These are phyloP conservation scores for Diddensiella transvaalensis DNA, from an alignment of 805 yeast genomes.

Conservation along the genomic window DNA sequence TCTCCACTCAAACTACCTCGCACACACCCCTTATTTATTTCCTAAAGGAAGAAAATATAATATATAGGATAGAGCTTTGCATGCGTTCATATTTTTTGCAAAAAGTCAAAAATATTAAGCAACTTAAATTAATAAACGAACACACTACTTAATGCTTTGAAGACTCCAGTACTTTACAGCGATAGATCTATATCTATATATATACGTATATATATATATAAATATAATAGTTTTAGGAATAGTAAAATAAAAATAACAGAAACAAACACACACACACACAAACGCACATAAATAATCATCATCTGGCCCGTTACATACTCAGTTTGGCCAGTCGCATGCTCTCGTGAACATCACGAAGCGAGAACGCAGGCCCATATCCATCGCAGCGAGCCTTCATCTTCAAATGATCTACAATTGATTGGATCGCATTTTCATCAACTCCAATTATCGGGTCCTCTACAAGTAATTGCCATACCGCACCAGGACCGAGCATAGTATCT, in stretches of 20 bases:
- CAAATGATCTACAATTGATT: constrained; percentile 53
- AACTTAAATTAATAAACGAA: too few relatives aligned
- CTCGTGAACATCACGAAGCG: constrained; percentile 21
- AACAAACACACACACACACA: neutral
- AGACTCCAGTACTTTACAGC: neutral
- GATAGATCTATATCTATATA: too few relatives aligned
- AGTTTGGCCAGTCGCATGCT: constrained; percentile 21
- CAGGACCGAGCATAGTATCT: constrained; percentile 56
- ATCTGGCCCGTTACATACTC: neutral
- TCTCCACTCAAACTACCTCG: constrained; percentile 1
- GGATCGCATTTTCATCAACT: constrained; percentile 40
- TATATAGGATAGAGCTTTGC: too few relatives aligned
- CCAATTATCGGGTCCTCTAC: constrained; percentile 38
- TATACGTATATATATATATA: neutral
- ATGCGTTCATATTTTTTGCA: too few relatives aligned
- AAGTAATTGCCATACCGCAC: constrained; percentile 83
- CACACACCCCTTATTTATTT: too few relatives aligned
- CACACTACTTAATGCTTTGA: too few relatives aligned
- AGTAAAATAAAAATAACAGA: neutral
- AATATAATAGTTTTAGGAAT: neutral
- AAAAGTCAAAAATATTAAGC: too few relatives aligned
- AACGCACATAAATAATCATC: neutral
- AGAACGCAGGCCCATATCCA: constrained; percentile 55
- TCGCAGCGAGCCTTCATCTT: constrained; percentile 73
- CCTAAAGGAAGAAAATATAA: too few relatives aligned